Evolutionary conservation across 495 filamentous ascomycete species (phyloP).

Genomic region (Hypoxylon lienhwacheense): DNA sequence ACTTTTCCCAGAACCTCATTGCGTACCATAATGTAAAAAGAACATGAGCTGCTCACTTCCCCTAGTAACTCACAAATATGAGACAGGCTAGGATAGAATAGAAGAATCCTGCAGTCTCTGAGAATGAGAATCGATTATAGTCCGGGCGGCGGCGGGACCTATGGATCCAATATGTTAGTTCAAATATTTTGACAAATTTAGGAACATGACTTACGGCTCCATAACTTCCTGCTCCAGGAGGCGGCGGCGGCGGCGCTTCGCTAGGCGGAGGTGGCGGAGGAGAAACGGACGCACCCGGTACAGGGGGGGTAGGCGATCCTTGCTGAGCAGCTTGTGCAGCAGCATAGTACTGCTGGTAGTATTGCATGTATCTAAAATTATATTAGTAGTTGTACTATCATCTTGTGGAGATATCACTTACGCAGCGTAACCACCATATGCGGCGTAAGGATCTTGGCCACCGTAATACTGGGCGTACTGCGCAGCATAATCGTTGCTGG

Average conservation of each 20-base stretch:
- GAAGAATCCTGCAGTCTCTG: background rate
- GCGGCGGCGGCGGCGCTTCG: slow-evolving; percentile 67
- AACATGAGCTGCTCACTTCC: too few relatives aligned
- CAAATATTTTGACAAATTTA: background rate
- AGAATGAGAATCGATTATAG: slow-evolving; percentile 36
- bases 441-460: slow-evolving; percentile 80
- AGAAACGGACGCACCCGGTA: slow-evolving; percentile 52
- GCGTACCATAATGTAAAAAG: too few relatives aligned
- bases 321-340: slow-evolving; percentile 57
- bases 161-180: slow-evolving; percentile 23
- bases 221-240: slow-evolving; percentile 57
- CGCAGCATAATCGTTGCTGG: slow-evolving; percentile 63
- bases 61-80: too few relatives aligned
- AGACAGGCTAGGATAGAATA: background rate
- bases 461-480: slow-evolving; percentile 86
- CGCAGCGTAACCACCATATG: slow-evolving; percentile 81
- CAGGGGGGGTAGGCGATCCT: slow-evolving; percentile 38
- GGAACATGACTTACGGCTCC: slow-evolving; percentile 66
- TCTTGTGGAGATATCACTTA: slow-evolving; percentile 35
- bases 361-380: slow-evolving; percentile 62
- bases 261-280: slow-evolving; percentile 64
- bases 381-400: slow-evolving; percentile 19
- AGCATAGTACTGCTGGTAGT: slow-evolving; percentile 67
- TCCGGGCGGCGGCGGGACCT: slow-evolving; percentile 61
- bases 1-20: background rate